phyloP scores from a whole-genome alignment of 148 eudicot species.

The Spergularia bocconei region DNA sequence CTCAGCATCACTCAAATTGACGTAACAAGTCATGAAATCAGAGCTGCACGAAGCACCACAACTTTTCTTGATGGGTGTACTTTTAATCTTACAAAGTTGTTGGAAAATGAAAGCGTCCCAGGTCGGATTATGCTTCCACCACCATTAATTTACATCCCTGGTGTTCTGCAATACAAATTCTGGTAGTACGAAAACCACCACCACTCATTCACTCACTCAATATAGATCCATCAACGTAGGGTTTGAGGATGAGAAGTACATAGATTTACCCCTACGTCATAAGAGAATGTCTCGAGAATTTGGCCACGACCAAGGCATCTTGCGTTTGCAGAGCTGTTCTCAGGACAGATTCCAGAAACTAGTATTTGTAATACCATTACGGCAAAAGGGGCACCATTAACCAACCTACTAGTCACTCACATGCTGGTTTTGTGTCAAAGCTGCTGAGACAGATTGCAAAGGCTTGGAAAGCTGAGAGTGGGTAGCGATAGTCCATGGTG shows the following conservation, averaged over 20 bases:
- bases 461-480: constrained; percentile 89
- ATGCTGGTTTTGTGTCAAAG: constrained; percentile 90
- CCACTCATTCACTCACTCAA: neutral
- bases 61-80: neutral
- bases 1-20: neutral
- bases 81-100: constrained; percentile 16
- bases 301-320: neutral
- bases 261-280: neutral
- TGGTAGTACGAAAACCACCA: neutral
- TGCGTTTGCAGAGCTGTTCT: neutral
- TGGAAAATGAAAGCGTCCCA: constrained; percentile 13
- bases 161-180: constrained; percentile 9
- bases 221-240: neutral
- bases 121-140: constrained; percentile 3
- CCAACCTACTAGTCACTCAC: constrained; percentile 45
- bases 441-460: constrained; percentile 91
- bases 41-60: constrained; percentile 1
- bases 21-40: neutral
- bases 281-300: neutral
- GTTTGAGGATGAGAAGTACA: neutral
- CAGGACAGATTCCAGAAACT: constrained; percentile 1
- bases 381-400: neutral
- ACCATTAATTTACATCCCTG: constrained; percentile 21
- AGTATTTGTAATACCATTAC: neutral
- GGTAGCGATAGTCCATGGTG: constrained; percentile 93